Conservation (phyloP, 208 protist genomes). For the Trypanosoma melophagium region DNA sequence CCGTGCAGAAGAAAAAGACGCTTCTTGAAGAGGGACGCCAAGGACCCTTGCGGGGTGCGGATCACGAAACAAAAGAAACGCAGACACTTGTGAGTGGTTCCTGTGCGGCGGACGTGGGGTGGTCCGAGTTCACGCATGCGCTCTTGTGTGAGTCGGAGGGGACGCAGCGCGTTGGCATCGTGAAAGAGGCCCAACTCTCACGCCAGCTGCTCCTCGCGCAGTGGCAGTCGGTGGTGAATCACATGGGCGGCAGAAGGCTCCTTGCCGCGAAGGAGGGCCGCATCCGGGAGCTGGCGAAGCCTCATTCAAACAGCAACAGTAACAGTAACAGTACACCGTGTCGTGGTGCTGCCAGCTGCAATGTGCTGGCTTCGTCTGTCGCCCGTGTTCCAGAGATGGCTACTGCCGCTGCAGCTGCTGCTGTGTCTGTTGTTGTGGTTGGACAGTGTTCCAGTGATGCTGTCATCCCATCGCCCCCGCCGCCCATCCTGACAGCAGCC, state of each 20-base stretch:
- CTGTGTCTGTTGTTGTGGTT: neutral
- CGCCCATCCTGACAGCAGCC: neutral
- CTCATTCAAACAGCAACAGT: neutral
- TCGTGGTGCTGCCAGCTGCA: neutral
- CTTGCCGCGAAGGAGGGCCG: conserved; percentile 11
- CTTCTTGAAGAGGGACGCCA: conserved; percentile 2
- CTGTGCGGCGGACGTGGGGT: neutral
- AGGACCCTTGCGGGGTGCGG: neutral
- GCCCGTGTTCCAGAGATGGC: neutral
- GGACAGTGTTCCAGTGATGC: too few relatives aligned
- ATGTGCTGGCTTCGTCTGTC: neutral
- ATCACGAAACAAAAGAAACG: neutral
- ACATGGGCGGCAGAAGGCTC: conserved; percentile 4
- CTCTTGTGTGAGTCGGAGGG: conserved; percentile 13
- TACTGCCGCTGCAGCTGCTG: neutral
- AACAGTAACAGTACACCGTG: neutral
- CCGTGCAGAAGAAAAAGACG: neutral
- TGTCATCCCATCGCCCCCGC: too few relatives aligned
- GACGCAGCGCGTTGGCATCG: conserved; percentile 7
- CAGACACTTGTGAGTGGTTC: neutral
- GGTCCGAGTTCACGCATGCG: neutral
- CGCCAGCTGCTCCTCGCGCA: conserved; percentile 4
- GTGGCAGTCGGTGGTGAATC: conserved; percentile 8
- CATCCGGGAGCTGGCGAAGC: conserved; percentile 3
- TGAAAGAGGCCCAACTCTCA: conserved; percentile 15